Evolutionary conservation across 331 rosid genomes (phyloP).

Genomic region (Malus hybrid): DNA sequence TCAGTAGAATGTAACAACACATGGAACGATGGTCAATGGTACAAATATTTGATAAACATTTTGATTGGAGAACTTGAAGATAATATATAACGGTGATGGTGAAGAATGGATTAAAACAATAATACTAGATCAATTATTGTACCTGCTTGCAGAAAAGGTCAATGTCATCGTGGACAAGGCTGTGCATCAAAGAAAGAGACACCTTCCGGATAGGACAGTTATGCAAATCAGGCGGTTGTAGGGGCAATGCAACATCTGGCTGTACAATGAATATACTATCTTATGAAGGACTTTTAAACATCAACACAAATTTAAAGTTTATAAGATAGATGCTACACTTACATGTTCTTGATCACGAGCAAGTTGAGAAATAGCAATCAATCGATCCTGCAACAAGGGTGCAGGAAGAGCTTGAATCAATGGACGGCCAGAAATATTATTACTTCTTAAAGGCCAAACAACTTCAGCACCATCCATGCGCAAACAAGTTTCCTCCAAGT

Average conservation of each 20-base stretch:
- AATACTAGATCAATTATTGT: constrained; percentile 3
- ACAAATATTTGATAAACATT: constrained; percentile 9
- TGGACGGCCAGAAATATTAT: constrained; percentile 59
- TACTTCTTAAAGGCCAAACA: constrained; percentile 90
- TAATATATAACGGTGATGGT: background rate
- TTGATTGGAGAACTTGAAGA: background rate
- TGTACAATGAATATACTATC: constrained; percentile 34
- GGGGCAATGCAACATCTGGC: constrained; percentile 90
- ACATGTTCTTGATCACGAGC: constrained; percentile 96
- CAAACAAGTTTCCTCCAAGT: constrained; percentile 78
- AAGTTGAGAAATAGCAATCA: constrained; percentile 87
- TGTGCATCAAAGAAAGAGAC: constrained; percentile 62
- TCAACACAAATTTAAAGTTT: background rate
- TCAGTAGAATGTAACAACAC: constrained; percentile 13
- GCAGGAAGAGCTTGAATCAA: constrained; percentile 88
- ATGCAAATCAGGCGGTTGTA: constrained; percentile 67
- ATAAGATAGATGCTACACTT: constrained; percentile 21
- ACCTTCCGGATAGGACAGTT: constrained; percentile 50
- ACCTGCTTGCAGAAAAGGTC: constrained; percentile 84
- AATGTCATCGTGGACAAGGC: constrained; percentile 77
- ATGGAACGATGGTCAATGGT: constrained; percentile 22
- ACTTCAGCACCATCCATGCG: constrained; percentile 96
- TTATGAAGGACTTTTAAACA: constrained; percentile 8
- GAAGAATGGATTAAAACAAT: background rate
- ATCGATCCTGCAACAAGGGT: constrained; percentile 76